Conservation (phyloP, 768 basidiomycete genomes). For the Mycena latifolia region DNA sequence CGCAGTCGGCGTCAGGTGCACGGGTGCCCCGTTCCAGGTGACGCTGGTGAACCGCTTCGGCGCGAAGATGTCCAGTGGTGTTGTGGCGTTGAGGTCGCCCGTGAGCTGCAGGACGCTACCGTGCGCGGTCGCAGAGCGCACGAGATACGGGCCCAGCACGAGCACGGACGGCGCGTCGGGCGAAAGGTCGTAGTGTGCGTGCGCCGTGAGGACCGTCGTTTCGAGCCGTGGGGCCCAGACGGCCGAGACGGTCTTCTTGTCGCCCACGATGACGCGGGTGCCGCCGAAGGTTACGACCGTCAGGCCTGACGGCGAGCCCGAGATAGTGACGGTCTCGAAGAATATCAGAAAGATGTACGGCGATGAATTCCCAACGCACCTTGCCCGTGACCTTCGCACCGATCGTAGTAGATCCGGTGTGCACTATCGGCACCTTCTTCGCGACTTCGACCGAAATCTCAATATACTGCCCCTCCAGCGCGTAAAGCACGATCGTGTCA, state of each 20-base stretch:
- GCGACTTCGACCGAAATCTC: slow-evolving; percentile 42
- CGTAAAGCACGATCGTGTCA: slow-evolving; percentile 52
- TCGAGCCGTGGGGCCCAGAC: slow-evolving; percentile 72
- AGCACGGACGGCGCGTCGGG: slow-evolving; percentile 46
- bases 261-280: slow-evolving; percentile 65
- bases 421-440: slow-evolving; percentile 30
- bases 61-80: slow-evolving; percentile 67
- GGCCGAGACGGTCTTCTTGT: slow-evolving; percentile 67
- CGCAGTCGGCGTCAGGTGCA: slow-evolving; percentile 46
- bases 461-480: slow-evolving; percentile 50
- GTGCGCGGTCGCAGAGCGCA: slow-evolving; percentile 44
- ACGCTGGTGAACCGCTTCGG: slow-evolving; percentile 56
- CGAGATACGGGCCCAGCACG: slow-evolving; percentile 50
- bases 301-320: slow-evolving; percentile 50
- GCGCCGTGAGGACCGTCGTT: slow-evolving; percentile 32
- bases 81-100: slow-evolving; percentile 70
- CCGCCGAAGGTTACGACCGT: slow-evolving; percentile 59
- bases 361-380: slow-evolving; percentile 16
- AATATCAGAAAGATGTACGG: background rate
- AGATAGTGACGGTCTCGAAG: background rate
- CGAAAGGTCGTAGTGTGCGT: slow-evolving; percentile 44
- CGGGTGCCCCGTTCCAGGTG: slow-evolving; percentile 69
- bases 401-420: slow-evolving; percentile 40
- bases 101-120: slow-evolving; percentile 44
- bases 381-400: slow-evolving; percentile 36